Percentiles rank a stretch among this genome's conserved stretches.
These are phyloP conservation scores for Heterococcus sp. DNA, from an alignment of 108 stramenopile species.

Conservation along the genomic window DNA sequence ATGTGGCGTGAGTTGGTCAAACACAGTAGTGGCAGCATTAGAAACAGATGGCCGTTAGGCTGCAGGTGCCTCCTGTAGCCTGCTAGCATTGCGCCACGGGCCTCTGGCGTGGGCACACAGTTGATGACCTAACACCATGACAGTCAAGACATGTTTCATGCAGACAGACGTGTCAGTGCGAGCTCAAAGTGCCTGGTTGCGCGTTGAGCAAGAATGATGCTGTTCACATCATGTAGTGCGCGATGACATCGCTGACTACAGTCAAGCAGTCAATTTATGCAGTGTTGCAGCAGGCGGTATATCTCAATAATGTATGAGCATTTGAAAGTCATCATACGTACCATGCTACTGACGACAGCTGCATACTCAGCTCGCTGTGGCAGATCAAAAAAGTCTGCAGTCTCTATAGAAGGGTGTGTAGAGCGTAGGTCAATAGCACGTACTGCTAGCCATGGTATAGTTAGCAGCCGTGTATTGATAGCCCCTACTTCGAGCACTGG, in stretches of 20 bases:
- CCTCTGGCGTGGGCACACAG: conserved; percentile 31
- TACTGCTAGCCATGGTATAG: conserved; percentile 20
- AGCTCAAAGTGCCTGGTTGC: background rate
- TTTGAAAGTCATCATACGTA: background rate
- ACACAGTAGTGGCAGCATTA: conserved; percentile 38
- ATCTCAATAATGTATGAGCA: background rate
- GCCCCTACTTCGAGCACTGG: conserved; percentile 34
- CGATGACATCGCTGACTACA: background rate
- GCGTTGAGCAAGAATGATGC: background rate
- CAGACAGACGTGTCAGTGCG: background rate
- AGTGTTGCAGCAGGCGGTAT: background rate
- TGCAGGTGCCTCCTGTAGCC: conserved; percentile 24
- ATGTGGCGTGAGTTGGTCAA: conserved; percentile 34
- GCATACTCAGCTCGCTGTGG: conserved; percentile 14
- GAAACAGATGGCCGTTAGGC: conserved; percentile 34
- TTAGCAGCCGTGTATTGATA: conserved; percentile 39
- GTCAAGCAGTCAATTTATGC: background rate
- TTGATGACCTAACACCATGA: conserved; percentile 38
- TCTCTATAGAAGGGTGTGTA: conserved; percentile 31
- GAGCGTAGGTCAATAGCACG: conserved; percentile 49
- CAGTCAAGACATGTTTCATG: background rate
- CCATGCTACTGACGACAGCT: background rate
- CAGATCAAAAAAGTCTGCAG: conserved; percentile 32
- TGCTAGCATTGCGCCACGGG: conserved; percentile 25
- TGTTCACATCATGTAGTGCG: background rate